Base-by-base conservation (phyloP, 495 filamentous ascomycete genomes). In the Xylaria curta region DNA sequence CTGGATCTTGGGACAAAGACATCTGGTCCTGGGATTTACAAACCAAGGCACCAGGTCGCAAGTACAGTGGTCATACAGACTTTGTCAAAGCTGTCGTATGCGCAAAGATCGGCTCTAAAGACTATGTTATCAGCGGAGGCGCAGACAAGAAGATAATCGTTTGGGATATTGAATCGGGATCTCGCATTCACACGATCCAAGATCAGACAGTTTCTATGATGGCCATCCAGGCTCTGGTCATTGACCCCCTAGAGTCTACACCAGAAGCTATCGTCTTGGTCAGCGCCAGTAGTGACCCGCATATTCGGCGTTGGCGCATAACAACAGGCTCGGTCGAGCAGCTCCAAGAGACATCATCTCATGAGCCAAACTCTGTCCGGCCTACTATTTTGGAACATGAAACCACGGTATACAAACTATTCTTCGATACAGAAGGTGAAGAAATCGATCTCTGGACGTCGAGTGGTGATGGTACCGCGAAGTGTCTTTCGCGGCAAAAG, bases 1-100 rank as follows among this genome's bases (percentile, higher is more conserved):
- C 93, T 36, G 94, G 94, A 31, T 93, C 91, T 72, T 99, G 96
- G 96, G 94, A 99, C 83, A 97, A 97, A 80, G 84, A 86, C 28
- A 87, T 98, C 53, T 97, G 91, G 89, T 92, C 92, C 42, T 97
- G 93, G 93, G 85, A 91, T 73, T 83, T 90, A 46, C 75, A 82
- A 24, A 89, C 89, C 3, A 82, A 84, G 31, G 75, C 84, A 15
- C 85, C 81, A 0, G 82, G 81, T 13, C 83, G 81, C 56, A 89
- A 85, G 65, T 96, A 92, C 78, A 85, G 84, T 51, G 96, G 94
- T 13, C 96, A 99, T 78, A 85, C 88, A 0, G 96, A 99, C 78
- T 99, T 99, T 76, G 93, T 99, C 66, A 97, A 95, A 79, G 85
- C 91, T 6, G 82, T 98, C 0, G 79, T 90, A 19, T 87, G 83